These are phyloP conservation scores for Ophiostoma ips DNA, from an alignment of 2,329 filamentous ascomycete species.

Conservation along the genomic window DNA sequence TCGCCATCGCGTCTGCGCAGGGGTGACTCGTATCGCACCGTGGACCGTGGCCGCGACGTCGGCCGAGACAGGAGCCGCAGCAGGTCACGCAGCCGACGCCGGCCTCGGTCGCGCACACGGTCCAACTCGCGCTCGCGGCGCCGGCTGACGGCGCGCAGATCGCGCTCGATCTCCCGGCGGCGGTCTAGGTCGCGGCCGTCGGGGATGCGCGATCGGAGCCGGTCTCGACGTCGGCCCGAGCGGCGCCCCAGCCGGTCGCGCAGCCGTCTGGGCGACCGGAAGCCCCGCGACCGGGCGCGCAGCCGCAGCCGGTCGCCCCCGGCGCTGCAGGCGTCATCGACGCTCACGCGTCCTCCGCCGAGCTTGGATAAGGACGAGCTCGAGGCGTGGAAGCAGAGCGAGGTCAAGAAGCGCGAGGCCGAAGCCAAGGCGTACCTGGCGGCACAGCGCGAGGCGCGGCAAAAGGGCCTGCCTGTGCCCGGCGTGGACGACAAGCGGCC, in stretches of 20 bases:
- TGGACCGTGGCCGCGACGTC: constrained; percentile 2
- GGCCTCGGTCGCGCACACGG: constrained; percentile 5
- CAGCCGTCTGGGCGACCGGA: background rate
- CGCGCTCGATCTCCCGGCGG: background rate
- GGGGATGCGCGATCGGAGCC: background rate
- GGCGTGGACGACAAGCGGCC: constrained; percentile 39
- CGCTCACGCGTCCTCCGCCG: constrained; percentile 23
- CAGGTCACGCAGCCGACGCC: background rate
- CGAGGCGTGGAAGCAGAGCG: constrained; percentile 45
- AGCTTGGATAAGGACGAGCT: constrained; percentile 32
- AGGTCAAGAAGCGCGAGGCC: constrained; percentile 47
- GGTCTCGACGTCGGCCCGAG: background rate
- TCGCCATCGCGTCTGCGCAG: constrained; percentile 9
- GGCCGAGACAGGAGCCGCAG: constrained; percentile 8
- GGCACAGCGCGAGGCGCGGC: constrained; percentile 45
- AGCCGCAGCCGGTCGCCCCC: constrained; percentile 9
- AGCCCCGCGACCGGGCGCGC: background rate
- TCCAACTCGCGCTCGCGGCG: background rate
- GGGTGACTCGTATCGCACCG: constrained; percentile 4
- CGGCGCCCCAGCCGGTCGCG: background rate
- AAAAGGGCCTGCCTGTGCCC: constrained; percentile 43
- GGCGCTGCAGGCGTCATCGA: background rate
- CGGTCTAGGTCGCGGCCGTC: background rate
- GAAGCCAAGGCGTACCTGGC: constrained; percentile 52
- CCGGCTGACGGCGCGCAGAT: background rate